These are phyloP conservation scores for Paramecium bursaria DNA, from an alignment of 73 alveolate species.

Conservation along the genomic window DNA sequence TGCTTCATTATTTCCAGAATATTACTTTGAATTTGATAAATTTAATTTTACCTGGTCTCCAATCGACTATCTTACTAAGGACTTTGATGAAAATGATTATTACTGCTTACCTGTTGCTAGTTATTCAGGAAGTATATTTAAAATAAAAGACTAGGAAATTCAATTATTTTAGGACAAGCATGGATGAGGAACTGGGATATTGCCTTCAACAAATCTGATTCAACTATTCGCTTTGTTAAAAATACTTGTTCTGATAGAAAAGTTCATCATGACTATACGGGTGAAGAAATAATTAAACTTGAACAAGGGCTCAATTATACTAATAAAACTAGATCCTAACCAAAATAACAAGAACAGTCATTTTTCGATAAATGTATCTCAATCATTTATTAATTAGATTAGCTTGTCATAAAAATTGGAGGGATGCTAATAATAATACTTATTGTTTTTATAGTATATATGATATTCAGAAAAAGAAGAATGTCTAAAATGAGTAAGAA, in stretches of 20 bases:
- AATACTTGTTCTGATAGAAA: slow-evolving; percentile 14
- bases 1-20: slow-evolving; percentile 28
- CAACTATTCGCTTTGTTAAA: neutral
- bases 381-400: too few relatives aligned
- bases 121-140: neutral
- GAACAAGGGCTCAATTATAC: neutral
- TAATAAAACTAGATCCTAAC: neutral
- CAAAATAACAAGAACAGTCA: too few relatives aligned
- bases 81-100: neutral
- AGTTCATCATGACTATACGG: slow-evolving; percentile 19
- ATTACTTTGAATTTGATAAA: slow-evolving; percentile 6
- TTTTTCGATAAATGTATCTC: too few relatives aligned
- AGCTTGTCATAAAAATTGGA: too few relatives aligned
- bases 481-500: too few relatives aligned
- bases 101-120: slow-evolving; percentile 32
- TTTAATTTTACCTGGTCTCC: slow-evolving; percentile 42
- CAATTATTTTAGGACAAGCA: slow-evolving; percentile 44
- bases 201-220: neutral
- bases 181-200: slow-evolving; percentile 66
- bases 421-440: too few relatives aligned
- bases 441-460: too few relatives aligned
- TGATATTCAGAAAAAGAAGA: too few relatives aligned
- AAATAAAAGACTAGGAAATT: neutral
- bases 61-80: neutral
- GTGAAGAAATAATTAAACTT: neutral